Conservation (phyloP, 148 eudicot genomes). For the Polygonum aviculare region DNA sequence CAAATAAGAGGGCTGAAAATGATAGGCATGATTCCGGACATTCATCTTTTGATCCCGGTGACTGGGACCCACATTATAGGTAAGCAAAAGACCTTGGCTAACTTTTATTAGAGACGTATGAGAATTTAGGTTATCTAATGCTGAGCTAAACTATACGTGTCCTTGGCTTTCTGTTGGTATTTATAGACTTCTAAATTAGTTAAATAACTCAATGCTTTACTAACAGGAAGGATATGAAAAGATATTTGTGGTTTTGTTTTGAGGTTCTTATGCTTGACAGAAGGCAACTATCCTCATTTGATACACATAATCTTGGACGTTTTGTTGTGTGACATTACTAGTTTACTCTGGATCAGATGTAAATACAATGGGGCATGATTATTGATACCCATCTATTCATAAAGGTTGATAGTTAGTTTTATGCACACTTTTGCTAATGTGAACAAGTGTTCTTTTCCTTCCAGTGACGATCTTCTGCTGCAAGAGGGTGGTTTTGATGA, state of each 20-base stretch:
- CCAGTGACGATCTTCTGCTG: conserved; percentile 80
- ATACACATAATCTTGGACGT: background rate
- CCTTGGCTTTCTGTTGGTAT: background rate
- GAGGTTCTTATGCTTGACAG: too few relatives aligned
- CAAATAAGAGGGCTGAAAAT: conserved; percentile 25
- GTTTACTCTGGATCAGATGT: background rate
- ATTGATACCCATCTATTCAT: background rate
- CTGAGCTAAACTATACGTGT: background rate
- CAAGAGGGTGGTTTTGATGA: conserved; percentile 68
- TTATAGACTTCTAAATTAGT: background rate
- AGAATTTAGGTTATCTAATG: background rate
- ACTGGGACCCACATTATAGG: conserved; percentile 99
- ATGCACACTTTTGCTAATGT: background rate
- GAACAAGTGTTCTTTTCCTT: conserved; percentile 7
- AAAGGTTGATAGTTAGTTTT: background rate
- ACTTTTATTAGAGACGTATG: background rate
- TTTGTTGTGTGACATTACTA: background rate
- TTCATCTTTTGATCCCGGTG: conserved; percentile 79
- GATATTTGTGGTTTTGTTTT: background rate
- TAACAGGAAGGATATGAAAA: background rate
- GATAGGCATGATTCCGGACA: conserved; percentile 45
- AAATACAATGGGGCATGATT: background rate
- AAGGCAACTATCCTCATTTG: background rate
- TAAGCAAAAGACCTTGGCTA: conserved; percentile 17
- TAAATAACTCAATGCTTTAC: background rate